phyloP scores from a whole-genome alignment of 1,284 basidiomycete species.

The Boletus semigastroideus region DNA sequence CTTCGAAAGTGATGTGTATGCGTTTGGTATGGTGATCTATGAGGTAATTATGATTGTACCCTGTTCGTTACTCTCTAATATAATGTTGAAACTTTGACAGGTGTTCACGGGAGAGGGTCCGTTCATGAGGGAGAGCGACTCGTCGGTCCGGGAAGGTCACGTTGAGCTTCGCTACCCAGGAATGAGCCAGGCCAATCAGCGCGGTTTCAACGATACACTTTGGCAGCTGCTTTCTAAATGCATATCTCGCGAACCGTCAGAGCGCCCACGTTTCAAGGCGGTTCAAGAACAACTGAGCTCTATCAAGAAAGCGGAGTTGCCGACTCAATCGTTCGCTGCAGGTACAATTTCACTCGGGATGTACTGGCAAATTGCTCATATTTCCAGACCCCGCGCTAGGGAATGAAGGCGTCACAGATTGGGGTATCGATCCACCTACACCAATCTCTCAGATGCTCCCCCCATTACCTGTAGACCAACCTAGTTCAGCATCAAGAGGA shows the following conservation, averaged over 20 bases:
- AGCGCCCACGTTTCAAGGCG: neutral
- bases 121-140: neutral
- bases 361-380: neutral
- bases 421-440: neutral
- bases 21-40: conserved; percentile 5
- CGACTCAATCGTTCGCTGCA: neutral
- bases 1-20: conserved; percentile 4
- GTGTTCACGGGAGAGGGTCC: conserved; percentile 1
- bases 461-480: too few relatives aligned
- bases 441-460: too few relatives aligned
- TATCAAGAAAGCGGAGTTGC: neutral
- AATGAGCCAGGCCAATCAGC: neutral
- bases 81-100: neutral
- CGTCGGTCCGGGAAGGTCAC: neutral
- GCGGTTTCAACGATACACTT: neutral
- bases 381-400: neutral
- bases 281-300: neutral
- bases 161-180: neutral
- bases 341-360: neutral
- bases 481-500: too few relatives aligned
- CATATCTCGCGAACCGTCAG: neutral
- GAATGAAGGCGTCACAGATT: neutral
- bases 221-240: conserved; percentile 4
- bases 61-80: neutral
- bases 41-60: neutral